Evolutionary conservation across 1,284 basidiomycete genomes (phyloP), one percentile per base, ranked within the genome.

Genomic region (Amylostereum areolatum): DNA sequence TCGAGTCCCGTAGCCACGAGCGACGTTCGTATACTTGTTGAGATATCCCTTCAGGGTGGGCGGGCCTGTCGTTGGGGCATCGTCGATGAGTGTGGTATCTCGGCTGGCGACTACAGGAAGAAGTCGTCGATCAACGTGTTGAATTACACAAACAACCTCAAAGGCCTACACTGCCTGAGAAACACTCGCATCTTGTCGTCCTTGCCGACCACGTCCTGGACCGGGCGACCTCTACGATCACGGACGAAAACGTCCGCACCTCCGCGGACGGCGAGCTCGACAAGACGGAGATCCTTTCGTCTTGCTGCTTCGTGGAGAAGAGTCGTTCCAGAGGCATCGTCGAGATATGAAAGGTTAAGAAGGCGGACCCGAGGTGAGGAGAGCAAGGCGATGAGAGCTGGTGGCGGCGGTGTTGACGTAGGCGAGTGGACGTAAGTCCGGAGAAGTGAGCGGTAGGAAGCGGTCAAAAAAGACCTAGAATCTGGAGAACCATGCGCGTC

Each of bases 161-260:
- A 3, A 28, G 3, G 71, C 80, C 52, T 59, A 91, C 90, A 89
- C 70, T 97, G 92, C 47, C 85, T 74, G 52, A 97, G 66, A 57
- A 95, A 93, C 1, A 85, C 87, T 54, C 84, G 80, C 52, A 96
- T 87, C 33, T 85, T 77, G 59, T 96, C 92, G 56, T 93, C 84
- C 62, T 84, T 86, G 12, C 77, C 82, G 45, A 65, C 68, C 30
- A 73, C 77, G 60, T 97, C 92, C 45, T 83, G 75, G 0, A 90
- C 83, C 52, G 85, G 76, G 60, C 84, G 84, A 7, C 94, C 92
- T 47, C 73, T 76, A 32, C 83, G 75, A 66, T 98, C 91, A 5
- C 93, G 77, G 1, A 89, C 86, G 58, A 96, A 95, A 1, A 97
- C 89, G 62, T 97, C 93, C 0, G 91, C 93, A 1, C 94, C 94